Evolutionary conservation across 192 early-diverging fungal genomes (phyloP).

Genomic region (Chytriomyces sp.): DNA sequence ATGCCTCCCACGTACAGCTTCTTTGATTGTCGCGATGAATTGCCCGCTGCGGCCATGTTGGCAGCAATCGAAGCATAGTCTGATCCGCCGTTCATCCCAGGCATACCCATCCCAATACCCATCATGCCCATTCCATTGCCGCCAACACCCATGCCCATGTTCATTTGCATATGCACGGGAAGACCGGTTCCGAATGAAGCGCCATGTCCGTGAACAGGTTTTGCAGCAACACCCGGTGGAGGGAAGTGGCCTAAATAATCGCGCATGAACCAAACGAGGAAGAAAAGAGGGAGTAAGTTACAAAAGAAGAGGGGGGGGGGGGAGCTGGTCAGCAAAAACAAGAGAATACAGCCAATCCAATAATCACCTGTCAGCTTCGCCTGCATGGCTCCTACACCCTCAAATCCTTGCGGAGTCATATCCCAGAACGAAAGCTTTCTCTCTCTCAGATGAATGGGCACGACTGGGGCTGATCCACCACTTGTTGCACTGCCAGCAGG

Average conservation of each 20-base stretch:
- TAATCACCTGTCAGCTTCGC: slow-evolving; percentile 84
- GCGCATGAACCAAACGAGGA: no score
- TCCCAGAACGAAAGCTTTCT: slow-evolving; percentile 93
- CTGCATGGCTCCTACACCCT: slow-evolving; percentile 81
- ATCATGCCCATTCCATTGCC: not conserved
- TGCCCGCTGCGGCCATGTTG: slow-evolving; percentile 58
- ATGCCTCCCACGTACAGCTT: slow-evolving; percentile 93
- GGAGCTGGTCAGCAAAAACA: not conserved
- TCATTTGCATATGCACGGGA: not conserved
- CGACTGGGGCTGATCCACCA: slow-evolving; percentile 14
- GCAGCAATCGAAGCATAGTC: slow-evolving; percentile 56
- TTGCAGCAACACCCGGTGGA: slow-evolving; percentile 59
- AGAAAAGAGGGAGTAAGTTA: no score
- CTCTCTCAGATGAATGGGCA: slow-evolving; percentile 78
- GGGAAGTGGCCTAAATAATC: slow-evolving; percentile 70
- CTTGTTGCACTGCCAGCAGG: not conserved
- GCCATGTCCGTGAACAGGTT: slow-evolving; percentile 39
- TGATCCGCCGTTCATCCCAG: slow-evolving; percentile 20
- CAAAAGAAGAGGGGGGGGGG: no score
- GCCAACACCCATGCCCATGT: not conserved
- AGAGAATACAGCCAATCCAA: slow-evolving; percentile 10
- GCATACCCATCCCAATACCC: not conserved
- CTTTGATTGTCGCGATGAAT: slow-evolving; percentile 75
- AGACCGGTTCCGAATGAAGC: slow-evolving; percentile 34
- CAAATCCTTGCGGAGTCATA: slow-evolving; percentile 84